Evolutionary conservation across 805 yeast genomes (phyloP).

Genomic region (Yarrowia osloensis): DNA sequence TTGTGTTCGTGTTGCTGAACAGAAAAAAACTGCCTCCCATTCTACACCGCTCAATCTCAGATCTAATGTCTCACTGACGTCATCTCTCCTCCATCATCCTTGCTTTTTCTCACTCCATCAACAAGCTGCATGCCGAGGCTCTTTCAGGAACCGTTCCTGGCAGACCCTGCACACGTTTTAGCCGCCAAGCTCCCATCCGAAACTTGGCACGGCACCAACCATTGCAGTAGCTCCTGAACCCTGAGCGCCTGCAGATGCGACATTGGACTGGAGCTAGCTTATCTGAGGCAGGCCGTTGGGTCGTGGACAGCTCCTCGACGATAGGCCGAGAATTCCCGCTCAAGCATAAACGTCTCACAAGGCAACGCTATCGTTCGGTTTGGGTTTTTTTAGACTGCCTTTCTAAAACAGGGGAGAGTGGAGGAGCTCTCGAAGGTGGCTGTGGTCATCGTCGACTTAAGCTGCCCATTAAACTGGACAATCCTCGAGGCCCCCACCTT

Average conservation of each 20-base stretch:
- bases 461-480: background rate
- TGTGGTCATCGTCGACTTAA: background rate
- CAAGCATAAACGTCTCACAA: background rate
- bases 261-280: background rate
- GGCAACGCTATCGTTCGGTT: background rate
- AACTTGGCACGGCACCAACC: constrained; percentile 24
- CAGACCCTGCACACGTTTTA: background rate
- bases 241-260: background rate
- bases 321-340: too few relatives aligned
- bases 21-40: too few relatives aligned
- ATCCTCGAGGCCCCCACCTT: background rate
- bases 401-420: background rate
- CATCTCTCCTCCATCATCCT: background rate
- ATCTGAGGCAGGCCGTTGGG: background rate
- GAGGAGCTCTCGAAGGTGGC: background rate
- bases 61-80: background rate
- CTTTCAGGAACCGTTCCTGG: constrained; percentile 20
- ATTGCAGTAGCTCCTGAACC: too few relatives aligned
- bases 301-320: too few relatives aligned
- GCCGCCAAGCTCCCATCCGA: constrained; percentile 2
- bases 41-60: too few relatives aligned
- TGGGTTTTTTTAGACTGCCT: background rate
- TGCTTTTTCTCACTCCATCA: background rate
- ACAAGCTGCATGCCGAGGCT: constrained; percentile 3
- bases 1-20: too few relatives aligned